Evolutionary conservation across 352 stramenopile genomes (phyloP), one percentile per base, ranked within the genome.

Genomic region (Phytopythium aichiense): DNA sequence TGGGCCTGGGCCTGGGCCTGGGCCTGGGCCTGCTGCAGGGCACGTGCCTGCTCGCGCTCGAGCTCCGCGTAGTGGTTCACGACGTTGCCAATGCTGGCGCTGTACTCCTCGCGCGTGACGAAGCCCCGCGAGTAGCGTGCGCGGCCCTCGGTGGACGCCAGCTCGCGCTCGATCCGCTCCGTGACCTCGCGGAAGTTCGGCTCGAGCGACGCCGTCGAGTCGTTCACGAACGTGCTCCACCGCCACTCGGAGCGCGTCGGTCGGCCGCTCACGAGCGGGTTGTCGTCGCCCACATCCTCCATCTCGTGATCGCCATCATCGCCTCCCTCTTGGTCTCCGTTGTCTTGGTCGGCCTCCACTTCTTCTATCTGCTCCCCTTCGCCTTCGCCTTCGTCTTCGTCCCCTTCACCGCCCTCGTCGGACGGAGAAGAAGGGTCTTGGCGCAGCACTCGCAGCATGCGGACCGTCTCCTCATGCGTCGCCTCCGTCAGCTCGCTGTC

Each of bases 221-320:
- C 71, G 28, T 86, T 81, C 38, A 93, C 53, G 59, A 91, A 93
- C 43, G 76, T 58, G 33, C 76, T 80, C 84, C 84, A 93, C 23
- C 79, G 64, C 42, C 67, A 65, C 45, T 79, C 74, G 2, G 77
- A 71, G n/a, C 66, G 74, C 7, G 65, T 73, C 18, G 38, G 31
- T 20, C 46, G 56, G 7, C 56, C 66, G 40, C 51, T 60, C 18
- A 80, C 49, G 23, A 69, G 28, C 16, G 60, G 52, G 35, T 45
- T 67, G 11, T 63, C 38, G 18, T 69, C 61, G 23, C 12, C 61
- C 33, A 52, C 59, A 46, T 73, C 61, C 9, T 61, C 74, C 56
- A 56, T 25, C 22, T 59, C 51, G n/a, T 57, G n/a, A 11, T 52
- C 46, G n/a, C 23, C 35, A 40, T 40, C 35, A 16, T 40, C 35